Evolutionary conservation across 371 early-diverging fungal genomes (phyloP), one percentile per base, ranked within the genome.

Genomic region (Blakeslea trispora): DNA sequence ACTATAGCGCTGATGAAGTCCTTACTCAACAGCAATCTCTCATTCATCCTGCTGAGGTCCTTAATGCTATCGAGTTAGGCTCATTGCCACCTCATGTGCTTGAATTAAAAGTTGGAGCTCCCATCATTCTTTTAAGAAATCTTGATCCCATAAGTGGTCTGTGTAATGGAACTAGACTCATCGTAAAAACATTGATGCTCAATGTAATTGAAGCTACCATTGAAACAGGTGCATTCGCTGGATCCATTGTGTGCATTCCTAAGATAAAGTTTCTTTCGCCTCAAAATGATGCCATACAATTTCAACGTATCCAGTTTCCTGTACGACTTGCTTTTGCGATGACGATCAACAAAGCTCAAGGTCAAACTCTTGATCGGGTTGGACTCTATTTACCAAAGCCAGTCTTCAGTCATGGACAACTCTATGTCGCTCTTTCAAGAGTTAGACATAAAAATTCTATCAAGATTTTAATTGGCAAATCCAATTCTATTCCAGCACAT

Each of bases 331-430:
- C 69, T 0, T 69, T 66, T 58, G 51, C 55, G 0, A 61, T 73
- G 63, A 66, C 61, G 2, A 63, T 73, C 21, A 67, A 73, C 47
- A 73, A 69, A 48, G 22, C 69, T 2, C 73, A 69, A 63, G 69
- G 69, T 2, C 63, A 73, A 43, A 64, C 63, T 6, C 48, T 69
- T 11, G 32, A 53, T 24, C 34, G 6, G 1, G 59, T 63, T 8
- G 69, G 67, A 13, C 14, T 73, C 1, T 73, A 69, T 51, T 42
- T 70, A 2, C 61, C 61, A 18, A 28, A 28, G 7, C 28, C 28
- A 5, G 28, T 28, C 7, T 28, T 28, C 7, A 28, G 28, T 7
- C 28, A 28, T 28, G 28, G 28, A 3, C 28, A 28, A 7, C 7
- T 28, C 5, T 28, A 28, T 28, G 28, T 28, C 7, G 28, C 28